Conservation (phyloP, 2,329 filamentous ascomycete genomes). For the Pseudogymnoascus sp. region DNA sequence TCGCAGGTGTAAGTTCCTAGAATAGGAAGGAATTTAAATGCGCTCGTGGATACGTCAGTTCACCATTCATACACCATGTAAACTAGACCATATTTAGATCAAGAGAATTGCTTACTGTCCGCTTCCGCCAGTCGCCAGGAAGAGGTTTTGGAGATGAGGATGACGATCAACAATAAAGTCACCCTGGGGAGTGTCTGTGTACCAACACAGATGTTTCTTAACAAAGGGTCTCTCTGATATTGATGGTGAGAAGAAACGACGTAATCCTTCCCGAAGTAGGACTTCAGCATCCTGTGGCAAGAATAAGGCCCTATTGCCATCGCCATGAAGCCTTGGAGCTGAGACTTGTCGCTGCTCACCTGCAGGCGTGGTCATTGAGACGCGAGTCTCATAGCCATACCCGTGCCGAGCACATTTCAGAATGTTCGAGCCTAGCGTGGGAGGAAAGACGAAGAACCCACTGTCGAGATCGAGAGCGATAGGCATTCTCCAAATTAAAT, state of each 20-base stretch:
- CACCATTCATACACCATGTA: neutral
- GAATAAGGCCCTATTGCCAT: neutral
- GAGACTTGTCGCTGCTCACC: neutral
- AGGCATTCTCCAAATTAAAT: conserved; percentile 54
- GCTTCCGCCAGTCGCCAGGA: conserved; percentile 42
- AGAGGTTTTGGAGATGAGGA: conserved; percentile 39
- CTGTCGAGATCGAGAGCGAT: conserved; percentile 62
- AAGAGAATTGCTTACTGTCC: conserved; percentile 29
- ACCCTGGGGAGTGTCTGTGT: conserved; percentile 56
- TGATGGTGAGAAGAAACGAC: conserved; percentile 16
- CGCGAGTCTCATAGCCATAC: conserved; percentile 47
- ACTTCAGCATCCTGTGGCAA: conserved; percentile 44
- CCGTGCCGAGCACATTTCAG: conserved; percentile 57
- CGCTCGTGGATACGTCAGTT: neutral
- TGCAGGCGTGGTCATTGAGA: conserved; percentile 19
- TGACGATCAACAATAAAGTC: conserved; percentile 56
- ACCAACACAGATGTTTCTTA: conserved; percentile 53
- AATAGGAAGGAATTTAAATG: neutral
- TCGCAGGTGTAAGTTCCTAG: neutral
- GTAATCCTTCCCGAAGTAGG: conserved; percentile 44
- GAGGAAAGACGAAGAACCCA: conserved; percentile 67
- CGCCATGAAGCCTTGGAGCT: neutral
- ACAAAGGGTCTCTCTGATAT: conserved; percentile 45
- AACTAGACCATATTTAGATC: neutral
- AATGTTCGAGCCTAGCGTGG: conserved; percentile 40